Evolutionary conservation across 495 filamentous ascomycete genomes (phyloP), one percentile per base, ranked within the genome.

Genomic region (Podospora pseudoanserina): DNA sequence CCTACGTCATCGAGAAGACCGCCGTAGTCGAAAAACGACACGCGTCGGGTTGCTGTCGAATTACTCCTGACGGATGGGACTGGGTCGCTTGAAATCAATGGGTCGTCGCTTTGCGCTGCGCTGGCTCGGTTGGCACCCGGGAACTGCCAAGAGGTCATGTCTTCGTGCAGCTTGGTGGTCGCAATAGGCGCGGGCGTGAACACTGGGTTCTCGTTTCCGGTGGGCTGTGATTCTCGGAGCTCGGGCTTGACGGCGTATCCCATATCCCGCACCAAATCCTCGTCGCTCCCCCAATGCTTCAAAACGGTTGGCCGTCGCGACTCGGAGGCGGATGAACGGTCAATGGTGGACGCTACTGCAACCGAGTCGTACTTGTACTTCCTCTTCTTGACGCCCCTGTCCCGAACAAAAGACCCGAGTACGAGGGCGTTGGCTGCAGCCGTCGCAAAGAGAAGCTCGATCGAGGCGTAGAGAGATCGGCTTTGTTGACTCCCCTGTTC

Each of bases 401-500:
- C 92, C 2, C 92, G 86, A 18, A 94, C 88, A 67, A 94, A 95
- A 0, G 91, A 92, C 53, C 92, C 92, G 18, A 96, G 86, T 0
- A 93, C 89, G 20, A 96, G 80, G 6, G 86, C 86, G 74, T 96
- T 95, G 15, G 92, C 88, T 6, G 92, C 88, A 1, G 87, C 86
- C 16, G 91, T 91, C 34, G 92, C 89, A 59, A 90, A 89, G 26
- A 95, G 85, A 11, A 91, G 86, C 70, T 96, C 91, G 39, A 95
- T 77, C 0, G 90, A 92, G 16, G 92, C 92, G 54, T 90, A 79
- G 13, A 96, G 85, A 5, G 92, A 91, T 39, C 92, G 88, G 65
- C 86, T 89, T 70, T 90, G 89, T 72, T 96, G 92, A 49, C 82
- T 83, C 3, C 90, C 89, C 61, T 86, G 72, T 28, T 80, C 79